These are phyloP conservation scores for Fragaria ananassa DNA, from an alignment of 306 rosid genomes.

Conservation along the genomic window DNA sequence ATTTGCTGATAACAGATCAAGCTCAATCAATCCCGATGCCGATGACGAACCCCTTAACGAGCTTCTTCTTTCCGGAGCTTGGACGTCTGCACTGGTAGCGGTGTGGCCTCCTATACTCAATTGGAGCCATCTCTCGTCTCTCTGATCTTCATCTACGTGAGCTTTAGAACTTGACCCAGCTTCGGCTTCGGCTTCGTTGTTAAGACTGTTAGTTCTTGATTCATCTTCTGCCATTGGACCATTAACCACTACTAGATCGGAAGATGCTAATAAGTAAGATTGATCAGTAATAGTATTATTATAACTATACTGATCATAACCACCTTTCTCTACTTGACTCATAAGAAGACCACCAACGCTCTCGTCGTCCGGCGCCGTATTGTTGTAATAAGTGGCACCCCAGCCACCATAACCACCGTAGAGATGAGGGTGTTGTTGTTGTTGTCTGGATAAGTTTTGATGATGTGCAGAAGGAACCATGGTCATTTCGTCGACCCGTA, in stretches of 20 bases:
- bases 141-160: not conserved
- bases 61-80: constrained; percentile 5
- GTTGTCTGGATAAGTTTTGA: constrained; percentile 38
- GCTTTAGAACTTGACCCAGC: constrained; percentile 21
- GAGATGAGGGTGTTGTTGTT: constrained; percentile 23
- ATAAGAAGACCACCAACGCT: constrained; percentile 41
- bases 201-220: constrained; percentile 43
- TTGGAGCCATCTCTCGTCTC: constrained; percentile 65
- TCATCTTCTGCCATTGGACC: constrained; percentile 74
- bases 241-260: constrained; percentile 35
- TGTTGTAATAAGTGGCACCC: constrained; percentile 14
- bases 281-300: constrained; percentile 10
- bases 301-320: constrained; percentile 17
- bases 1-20: constrained; percentile 51
- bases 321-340: constrained; percentile 44
- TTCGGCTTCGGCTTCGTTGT: constrained; percentile 15
- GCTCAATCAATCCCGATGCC: constrained; percentile 49
- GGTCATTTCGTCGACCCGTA: constrained; percentile 46
- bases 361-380: constrained; percentile 9
- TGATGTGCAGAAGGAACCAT: constrained; percentile 60
- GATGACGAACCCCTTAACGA: constrained; percentile 3
- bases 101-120: constrained; percentile 58
- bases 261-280: constrained; percentile 47
- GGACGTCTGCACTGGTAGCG: not conserved
- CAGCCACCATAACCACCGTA: constrained; percentile 37